Percentiles rank a stretch among this genome's conserved stretches.
phyloP scores from a whole-genome alignment of 2,329 filamentous ascomycete genomes.

The Pseudogymnoascus sp. region DNA sequence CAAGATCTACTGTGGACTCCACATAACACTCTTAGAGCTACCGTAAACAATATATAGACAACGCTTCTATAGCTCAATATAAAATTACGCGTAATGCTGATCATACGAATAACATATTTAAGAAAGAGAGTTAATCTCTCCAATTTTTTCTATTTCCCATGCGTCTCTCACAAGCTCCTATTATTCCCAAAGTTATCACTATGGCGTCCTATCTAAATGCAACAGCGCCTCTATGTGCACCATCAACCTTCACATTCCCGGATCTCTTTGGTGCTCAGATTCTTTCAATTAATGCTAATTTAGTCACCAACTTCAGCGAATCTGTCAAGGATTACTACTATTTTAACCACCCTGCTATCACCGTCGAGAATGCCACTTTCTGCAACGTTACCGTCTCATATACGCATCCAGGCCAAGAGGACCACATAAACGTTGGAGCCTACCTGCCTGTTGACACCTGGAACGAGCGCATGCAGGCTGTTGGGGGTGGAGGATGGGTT shows the following conservation, averaged over 20 bases:
- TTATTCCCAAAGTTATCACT: neutral
- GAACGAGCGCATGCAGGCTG: slow-evolving; percentile 27
- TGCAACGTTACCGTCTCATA: slow-evolving; percentile 28
- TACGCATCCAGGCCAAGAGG: slow-evolving; percentile 21
- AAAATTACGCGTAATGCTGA: neutral
- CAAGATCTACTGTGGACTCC: neutral
- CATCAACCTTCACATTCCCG: neutral
- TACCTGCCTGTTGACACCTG: slow-evolving; percentile 24
- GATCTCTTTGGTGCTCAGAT: neutral
- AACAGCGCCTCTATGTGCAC: neutral
- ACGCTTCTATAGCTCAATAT: neutral
- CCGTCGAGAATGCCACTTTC: slow-evolving; percentile 14
- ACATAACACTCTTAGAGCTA: neutral
- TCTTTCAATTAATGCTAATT: neutral
- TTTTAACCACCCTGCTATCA: neutral
- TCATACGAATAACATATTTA: neutral
- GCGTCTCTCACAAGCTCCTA: neutral
- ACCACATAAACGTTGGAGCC: slow-evolving; percentile 21
- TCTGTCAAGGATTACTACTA: neutral
- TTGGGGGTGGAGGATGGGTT: slow-evolving; percentile 28
- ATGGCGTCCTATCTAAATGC: neutral
- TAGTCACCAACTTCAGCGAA: neutral
- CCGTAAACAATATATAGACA: neutral
- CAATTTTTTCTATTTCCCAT: neutral
- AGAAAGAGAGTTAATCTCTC: neutral